phyloP scores from a whole-genome alignment of 2,329 filamentous ascomycete genomes.

The Sclerotiophoma versabilis region DNA sequence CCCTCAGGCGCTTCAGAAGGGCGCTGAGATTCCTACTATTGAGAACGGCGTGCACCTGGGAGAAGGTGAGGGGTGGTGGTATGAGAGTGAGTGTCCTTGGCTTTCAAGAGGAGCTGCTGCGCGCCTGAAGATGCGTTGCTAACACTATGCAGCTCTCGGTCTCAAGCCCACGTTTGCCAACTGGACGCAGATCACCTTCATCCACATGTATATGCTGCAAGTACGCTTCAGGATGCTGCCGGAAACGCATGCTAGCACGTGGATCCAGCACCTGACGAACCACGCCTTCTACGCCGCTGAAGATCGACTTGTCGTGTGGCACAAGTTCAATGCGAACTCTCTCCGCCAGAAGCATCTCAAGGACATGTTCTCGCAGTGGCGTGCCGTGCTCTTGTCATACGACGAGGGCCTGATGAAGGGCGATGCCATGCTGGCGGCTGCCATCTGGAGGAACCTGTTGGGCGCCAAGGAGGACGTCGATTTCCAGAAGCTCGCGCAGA shows the following conservation, averaged over 20 bases:
- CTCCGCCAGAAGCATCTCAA: constrained; percentile 72
- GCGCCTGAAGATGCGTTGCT: constrained; percentile 1
- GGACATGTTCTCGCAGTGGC: constrained; percentile 92
- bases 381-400: constrained; percentile 82
- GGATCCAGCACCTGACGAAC: constrained; percentile 90
- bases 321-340: constrained; percentile 66
- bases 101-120: background rate
- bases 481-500: constrained; percentile 64
- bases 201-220: constrained; percentile 93
- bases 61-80: constrained; percentile 78
- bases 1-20: constrained; percentile 69
- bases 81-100: constrained; percentile 67
- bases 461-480: constrained; percentile 73
- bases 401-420: constrained; percentile 81
- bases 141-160: constrained; percentile 67
- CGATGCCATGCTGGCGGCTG: constrained; percentile 78
- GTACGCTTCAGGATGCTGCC: constrained; percentile 83
- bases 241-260: constrained; percentile 70
- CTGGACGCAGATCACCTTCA: constrained; percentile 94
- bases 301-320: constrained; percentile 80
- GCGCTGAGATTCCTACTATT: constrained; percentile 72
- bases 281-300: constrained; percentile 94
- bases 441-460: constrained; percentile 93
- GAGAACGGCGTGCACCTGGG: constrained; percentile 85
- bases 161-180: constrained; percentile 89